phyloP scores from a whole-genome alignment of 2,329 filamentous ascomycete species.

The Rasamsonia emersonii region DNA sequence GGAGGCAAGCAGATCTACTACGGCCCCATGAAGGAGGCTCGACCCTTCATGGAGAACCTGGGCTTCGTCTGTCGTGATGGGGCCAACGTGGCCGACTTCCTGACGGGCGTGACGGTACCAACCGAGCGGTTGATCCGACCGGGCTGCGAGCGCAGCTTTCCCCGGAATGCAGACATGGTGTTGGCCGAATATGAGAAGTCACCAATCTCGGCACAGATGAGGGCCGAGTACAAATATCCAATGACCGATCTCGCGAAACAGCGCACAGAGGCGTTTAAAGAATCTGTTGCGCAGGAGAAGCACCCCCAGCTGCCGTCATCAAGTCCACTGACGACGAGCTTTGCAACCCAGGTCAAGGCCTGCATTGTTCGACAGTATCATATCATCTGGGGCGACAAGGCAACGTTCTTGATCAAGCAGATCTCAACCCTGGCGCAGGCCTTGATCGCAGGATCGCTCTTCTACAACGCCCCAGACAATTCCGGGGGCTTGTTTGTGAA shows the following conservation, averaged over 20 bases:
- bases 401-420: slow-evolving; percentile 56
- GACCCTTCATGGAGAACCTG: slow-evolving; percentile 55
- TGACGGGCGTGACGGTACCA: slow-evolving; percentile 56
- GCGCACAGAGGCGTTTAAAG: slow-evolving; percentile 46
- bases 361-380: slow-evolving; percentile 52
- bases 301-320: slow-evolving; percentile 43
- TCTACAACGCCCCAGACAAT: slow-evolving; percentile 54
- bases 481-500: slow-evolving; percentile 56
- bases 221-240: slow-evolving; percentile 50
- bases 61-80: slow-evolving; percentile 56
- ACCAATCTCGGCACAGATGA: slow-evolving; percentile 43
- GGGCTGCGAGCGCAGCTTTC: slow-evolving; percentile 37
- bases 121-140: slow-evolving; percentile 38
- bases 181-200: slow-evolving; percentile 45
- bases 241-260: slow-evolving; percentile 40
- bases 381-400: slow-evolving; percentile 57
- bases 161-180: slow-evolving; percentile 37
- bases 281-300: slow-evolving; percentile 48
- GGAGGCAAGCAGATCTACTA: slow-evolving; percentile 59
- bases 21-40: slow-evolving; percentile 50
- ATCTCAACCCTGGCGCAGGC: slow-evolving; percentile 50
- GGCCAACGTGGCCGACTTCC: slow-evolving; percentile 56
- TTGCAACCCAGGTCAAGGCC: slow-evolving; percentile 25
- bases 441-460: slow-evolving; percentile 57
- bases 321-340: slow-evolving; percentile 57